Evolutionary conservation across 768 basidiomycete genomes (phyloP), one percentile per base, ranked within the genome.

Genomic region (Termitomyces sp.): DNA sequence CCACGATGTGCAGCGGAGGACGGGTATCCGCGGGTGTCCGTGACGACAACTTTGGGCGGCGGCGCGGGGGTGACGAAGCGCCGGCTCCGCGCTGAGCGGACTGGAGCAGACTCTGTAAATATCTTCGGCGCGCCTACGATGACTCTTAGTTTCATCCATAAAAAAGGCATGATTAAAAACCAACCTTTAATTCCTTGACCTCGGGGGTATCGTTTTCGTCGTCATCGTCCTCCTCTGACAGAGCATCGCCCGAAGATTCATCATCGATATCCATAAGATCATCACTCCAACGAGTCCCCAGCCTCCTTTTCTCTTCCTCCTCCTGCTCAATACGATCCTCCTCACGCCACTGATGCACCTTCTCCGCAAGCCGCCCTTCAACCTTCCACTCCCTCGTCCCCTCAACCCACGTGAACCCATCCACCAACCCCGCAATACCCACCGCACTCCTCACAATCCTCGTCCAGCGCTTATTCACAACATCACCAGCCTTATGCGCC

Each of bases 151-250:
- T 40, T 50, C 57, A 46, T 44, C 49, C 38, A 54, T 26, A 26
- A 45, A n/a, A 7, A n/a, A n/a, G 3, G 2, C 5, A 52, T 28
- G 2, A 52, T 44, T 32, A 30, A 59, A n/a, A 26, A 63, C 71
- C 52, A 66, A 91, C 92, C 85, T 92, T 93, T 54, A 95, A 78
- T n/a, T 79, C 86, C 65, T 80, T 85, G 38, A 95, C 82, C 65
- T 90, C 86, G 22, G 84, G 83, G 9, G 83, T 77, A 66, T 92
- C 90, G 44, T 82, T 77, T 58, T 83, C 85, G 54, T 88, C 84
- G 26, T 86, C 84, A 63, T 72, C 80, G 51, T 79, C 83, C 30
- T 82, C 83, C 11, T 78, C 84, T 1, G 70, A 70, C 1, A 71
- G 68, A 5, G 60, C 61, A 16, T 76, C 80, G 11, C 71, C 75